Evolutionary conservation across 2,329 filamentous ascomycete genomes (phyloP), one percentile per base, ranked within the genome.

Genomic region (Pseudogymnoascus sp.): DNA sequence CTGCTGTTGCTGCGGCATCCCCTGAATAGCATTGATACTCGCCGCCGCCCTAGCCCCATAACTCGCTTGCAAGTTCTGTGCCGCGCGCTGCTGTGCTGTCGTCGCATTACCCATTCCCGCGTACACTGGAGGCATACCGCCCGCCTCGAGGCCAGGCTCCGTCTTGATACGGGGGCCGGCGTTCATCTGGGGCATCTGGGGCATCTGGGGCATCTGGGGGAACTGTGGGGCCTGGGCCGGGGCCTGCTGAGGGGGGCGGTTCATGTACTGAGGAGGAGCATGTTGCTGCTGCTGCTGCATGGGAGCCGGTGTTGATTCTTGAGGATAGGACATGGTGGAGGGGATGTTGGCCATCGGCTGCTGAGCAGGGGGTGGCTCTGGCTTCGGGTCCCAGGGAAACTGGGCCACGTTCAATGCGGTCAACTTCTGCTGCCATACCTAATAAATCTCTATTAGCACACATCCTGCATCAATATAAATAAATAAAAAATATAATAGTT

Each of bases 401-500:
- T 84, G 79, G 63, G 94, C 94, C 64, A 97, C 88, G 66, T 88
- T 85, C 66, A 95, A 85, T 67, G 86, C 85, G 1, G 92, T 89
- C 35, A 99, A 81, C 75, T 95, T 97, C 69, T 87, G 81, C 79
- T 97, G 92, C 94, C 94, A 99, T 77, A 87, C 90, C 92, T 97
- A 72, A 64, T 37, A 37, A 60, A 43, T 35, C 57, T 57, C 18
- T 60, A 59, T 71, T 65, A 69, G 70, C 68, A 62, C 67, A 65
- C 61, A 61, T 61, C 38, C 54, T 57, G 62, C 57, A 60, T 28
- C 9, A 61, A n/a, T n/a, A n/a, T n/a, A n/a, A n/a, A n/a, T n/a
- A n/a, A n/a, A n/a, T n/a, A n/a, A 64, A 25, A 30, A 50, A 58
- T 2, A 54, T 32, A 54, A 32, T 54, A 54, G 32, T 32, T 32